A percentile compares a stretch with the other conserved stretches of the same genome.
Conservation (phyloP, 148 eudicot species). For the Camellia lanceoleosa region DNA sequence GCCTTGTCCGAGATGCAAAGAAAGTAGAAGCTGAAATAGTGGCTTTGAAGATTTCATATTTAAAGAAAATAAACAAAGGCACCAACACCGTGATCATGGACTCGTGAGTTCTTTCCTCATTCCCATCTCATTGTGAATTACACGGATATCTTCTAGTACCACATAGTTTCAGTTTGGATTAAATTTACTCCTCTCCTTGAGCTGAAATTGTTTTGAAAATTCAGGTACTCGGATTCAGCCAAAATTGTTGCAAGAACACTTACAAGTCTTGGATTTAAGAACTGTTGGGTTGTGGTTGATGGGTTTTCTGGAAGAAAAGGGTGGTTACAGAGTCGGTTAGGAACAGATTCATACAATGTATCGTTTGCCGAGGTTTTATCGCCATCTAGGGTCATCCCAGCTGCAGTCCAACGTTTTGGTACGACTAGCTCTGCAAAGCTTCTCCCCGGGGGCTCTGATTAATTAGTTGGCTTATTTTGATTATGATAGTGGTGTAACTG, state of each 20-base stretch:
- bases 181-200: not conserved
- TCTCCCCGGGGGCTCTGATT: slow-evolving; percentile 66
- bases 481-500: not conserved
- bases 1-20: slow-evolving; percentile 60
- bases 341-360: slow-evolving; percentile 65
- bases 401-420: slow-evolving; percentile 51
- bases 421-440: slow-evolving; percentile 55
- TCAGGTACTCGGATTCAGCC: slow-evolving; percentile 79
- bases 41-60: slow-evolving; percentile 85
- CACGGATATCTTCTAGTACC: not conserved
- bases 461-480: slow-evolving; percentile 6
- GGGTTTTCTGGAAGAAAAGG: slow-evolving; percentile 93
- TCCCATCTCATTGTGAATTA: not conserved
- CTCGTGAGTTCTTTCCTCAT: slow-evolving; percentile 56
- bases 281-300: slow-evolving; percentile 69
- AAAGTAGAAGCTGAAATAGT: slow-evolving; percentile 87
- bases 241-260: slow-evolving; percentile 74
- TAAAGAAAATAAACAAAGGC: slow-evolving; percentile 71
- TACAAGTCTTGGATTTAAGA: slow-evolving; percentile 75
- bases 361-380: slow-evolving; percentile 67
- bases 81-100: slow-evolving; percentile 88
- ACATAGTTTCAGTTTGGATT: not conserved
- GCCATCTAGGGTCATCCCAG: slow-evolving; percentile 70
- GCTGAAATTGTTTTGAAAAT: not conserved
- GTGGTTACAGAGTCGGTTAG: slow-evolving; percentile 82